Base-by-base conservation (phyloP, 2,329 filamentous ascomycete species). In the Penicillium sp. region DNA sequence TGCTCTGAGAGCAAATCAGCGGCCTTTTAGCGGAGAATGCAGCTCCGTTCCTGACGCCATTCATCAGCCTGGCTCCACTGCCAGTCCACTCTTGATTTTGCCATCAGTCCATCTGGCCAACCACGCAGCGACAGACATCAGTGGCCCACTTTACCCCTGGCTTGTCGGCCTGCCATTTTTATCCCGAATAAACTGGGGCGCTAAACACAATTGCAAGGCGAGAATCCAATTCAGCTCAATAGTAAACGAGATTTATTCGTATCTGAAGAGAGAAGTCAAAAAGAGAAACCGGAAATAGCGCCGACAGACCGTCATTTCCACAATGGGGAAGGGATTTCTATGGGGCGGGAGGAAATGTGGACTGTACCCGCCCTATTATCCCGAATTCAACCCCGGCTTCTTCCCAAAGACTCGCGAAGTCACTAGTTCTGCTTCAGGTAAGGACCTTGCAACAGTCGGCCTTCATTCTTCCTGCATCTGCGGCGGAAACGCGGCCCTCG, bases 1-100 rank as follows among this genome's bases (percentile, higher is more conserved):
- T 52, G 15, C 4, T 13, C 6, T 21, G 11, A 35, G 5, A n/a
- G 23, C 66, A 62, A 67, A 64, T 63, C 45, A 59, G 17, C 2
- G 41, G 19, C 21, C 30, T 23, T 29, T 13, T 3, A 7, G 23
- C 13, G 53, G 58, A 31, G 21, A 5, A 41, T 23, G 7, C n/a
- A 19, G 23, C 60, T 54, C 65, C 64, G 65, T 67, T 65, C 67
- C 66, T 68, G 67, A 62, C 57, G 57, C 61, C 62, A 57, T 52
- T 31, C 26, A n/a, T 62, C 63, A 67, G 35, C 64, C 46, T 30
- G 21, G 26, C 35, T 41, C 59, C 51, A 58, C 60, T 47, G 44
- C 38, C 45, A 59, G 53, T 11, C 56, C 56, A 47, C 49, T 53
- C 49, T 47, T 51, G 47, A 49, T 56, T 60, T 63, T 45, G 53